Percentiles rank a stretch among this genome's conserved stretches.
phyloP scores from a whole-genome alignment of 2,329 filamentous ascomycete species.

The Raffaelea albimanens region DNA sequence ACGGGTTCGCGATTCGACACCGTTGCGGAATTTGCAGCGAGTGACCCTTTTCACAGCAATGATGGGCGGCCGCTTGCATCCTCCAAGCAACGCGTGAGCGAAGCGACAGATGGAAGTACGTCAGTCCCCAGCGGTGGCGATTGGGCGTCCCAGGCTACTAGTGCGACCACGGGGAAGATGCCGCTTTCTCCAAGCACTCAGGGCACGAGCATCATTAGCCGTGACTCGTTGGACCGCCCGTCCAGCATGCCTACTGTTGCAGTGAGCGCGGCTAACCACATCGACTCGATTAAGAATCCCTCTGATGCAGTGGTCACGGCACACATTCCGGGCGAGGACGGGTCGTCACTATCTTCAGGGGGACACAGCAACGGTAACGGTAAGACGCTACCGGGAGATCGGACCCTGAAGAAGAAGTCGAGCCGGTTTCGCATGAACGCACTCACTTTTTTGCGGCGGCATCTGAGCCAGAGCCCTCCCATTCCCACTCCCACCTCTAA shows the following conservation, averaged over 20 bases:
- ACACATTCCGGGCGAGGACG: slow-evolving; percentile 23
- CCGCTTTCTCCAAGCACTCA: slow-evolving; percentile 56
- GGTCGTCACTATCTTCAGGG: slow-evolving; percentile 19
- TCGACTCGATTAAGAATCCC: slow-evolving; percentile 19
- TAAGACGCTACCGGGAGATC: slow-evolving; percentile 26
- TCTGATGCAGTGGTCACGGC: slow-evolving; percentile 17
- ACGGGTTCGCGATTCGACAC: slow-evolving; percentile 31
- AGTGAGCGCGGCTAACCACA: slow-evolving; percentile 24
- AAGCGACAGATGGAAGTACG: slow-evolving; percentile 51
- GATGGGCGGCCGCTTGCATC: slow-evolving; percentile 30
- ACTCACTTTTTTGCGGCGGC: slow-evolving; percentile 45
- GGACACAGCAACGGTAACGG: slow-evolving; percentile 29
- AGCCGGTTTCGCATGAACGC: slow-evolving; percentile 56
- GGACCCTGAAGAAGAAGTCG: slow-evolving; percentile 49
- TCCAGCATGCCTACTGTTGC: slow-evolving; percentile 26
- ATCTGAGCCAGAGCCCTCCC: slow-evolving; percentile 33
- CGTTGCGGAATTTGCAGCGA: slow-evolving; percentile 36
- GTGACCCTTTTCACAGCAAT: slow-evolving; percentile 36
- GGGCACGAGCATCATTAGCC: slow-evolving; percentile 56
- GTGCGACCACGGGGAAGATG: slow-evolving; percentile 54
- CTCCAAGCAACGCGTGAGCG: slow-evolving; percentile 45
- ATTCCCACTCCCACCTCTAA: slow-evolving; percentile 21
- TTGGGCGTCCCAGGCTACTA: slow-evolving; percentile 54
- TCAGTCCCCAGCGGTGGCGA: slow-evolving; percentile 45
- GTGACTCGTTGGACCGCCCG: slow-evolving; percentile 44